phyloP scores from a whole-genome alignment of 345 rosid species.

The Citrus unshiu region DNA sequence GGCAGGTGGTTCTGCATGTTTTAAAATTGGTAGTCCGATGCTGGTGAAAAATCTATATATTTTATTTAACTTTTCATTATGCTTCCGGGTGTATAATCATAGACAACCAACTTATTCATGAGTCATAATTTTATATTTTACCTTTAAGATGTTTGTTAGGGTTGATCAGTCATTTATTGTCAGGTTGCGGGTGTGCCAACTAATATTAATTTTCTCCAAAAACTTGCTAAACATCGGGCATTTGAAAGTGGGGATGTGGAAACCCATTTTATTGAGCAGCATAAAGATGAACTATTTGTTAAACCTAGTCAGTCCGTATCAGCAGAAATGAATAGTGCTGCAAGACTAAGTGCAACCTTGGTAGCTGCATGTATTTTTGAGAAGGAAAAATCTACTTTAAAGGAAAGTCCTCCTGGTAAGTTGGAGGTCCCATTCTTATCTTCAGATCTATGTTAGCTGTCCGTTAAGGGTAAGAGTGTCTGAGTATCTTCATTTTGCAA shows the following conservation, averaged over 20 bases:
- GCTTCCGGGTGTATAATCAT: background rate
- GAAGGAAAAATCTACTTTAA: conserved; percentile 43
- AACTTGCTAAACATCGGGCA: conserved; percentile 69
- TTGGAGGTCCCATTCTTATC: conserved; percentile 22
- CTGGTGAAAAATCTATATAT: background rate
- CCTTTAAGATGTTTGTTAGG: background rate
- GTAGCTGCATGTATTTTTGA: conserved; percentile 77
- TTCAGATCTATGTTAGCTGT: conserved; percentile 8
- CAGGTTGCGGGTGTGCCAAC: conserved; percentile 98
- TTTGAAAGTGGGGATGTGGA: conserved; percentile 81
- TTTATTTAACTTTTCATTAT: too few relatives aligned
- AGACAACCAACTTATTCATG: background rate
- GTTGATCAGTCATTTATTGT: conserved; percentile 21
- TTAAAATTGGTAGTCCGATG: background rate
- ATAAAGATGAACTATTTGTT: conserved; percentile 66
- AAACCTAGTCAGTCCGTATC: conserved; percentile 46
- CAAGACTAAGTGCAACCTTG: conserved; percentile 52
- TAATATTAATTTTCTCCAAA: conserved; percentile 75
- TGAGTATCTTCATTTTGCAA: conserved; percentile 17
- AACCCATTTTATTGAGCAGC: conserved; percentile 90
- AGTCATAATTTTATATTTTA: background rate
- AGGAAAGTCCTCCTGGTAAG: conserved; percentile 48
- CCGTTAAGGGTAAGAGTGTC: conserved; percentile 1
- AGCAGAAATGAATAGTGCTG: conserved; percentile 43
- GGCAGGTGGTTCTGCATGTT: background rate